Base-by-base conservation (phyloP, 345 rosid species). In the Sisymbrium altissimum region DNA sequence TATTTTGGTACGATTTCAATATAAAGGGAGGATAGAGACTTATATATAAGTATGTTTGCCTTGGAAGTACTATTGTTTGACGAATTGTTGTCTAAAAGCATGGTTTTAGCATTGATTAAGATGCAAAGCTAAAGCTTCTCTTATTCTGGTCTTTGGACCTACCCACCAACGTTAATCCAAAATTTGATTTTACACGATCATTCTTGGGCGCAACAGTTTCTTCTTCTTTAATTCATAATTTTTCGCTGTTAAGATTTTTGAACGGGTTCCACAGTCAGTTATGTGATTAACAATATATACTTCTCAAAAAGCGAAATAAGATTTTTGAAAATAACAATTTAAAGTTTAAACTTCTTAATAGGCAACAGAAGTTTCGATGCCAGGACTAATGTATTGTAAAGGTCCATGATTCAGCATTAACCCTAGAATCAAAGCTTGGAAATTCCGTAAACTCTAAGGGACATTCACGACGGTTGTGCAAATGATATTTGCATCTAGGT, bases 91-190 rank as follows among this genome's bases (percentile, higher is more conserved):
- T 52, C 27, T 63, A 72, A 59, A 67, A 72, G 64, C 69, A 61
- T 60, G 68, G 40, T 49, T 66, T 27, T 45, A 46, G 30, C 30
- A 61, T 50, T 61, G 12, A 52, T 62, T 71, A 71, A 71, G 63
- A 72, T 72, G 69, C 76, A 72, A 72, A 72, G 76, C 54, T 41
- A 72, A 71, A 71, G 76, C 43, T 8, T 38, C 30, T 49, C 68
- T 71, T 46, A 25, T 46, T 59, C 59, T 48, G 49, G 49, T 48
- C 40, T 50, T 40, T 52, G 76, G 76, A 72, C 68, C 62, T 72
- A 72, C 76, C 8, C 33, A 62, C 44, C 62, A 63, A 72, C 52
- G 32, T 40, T 62, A 71, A 72, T 52, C 54, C 32, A 0, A 52
- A 27, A 10, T 29, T 32, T 48, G 3, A 38, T 50, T 66, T 50